Conservation (phyloP, 2,329 filamentous ascomycete species). For the Calonectria fujianensis region DNA sequence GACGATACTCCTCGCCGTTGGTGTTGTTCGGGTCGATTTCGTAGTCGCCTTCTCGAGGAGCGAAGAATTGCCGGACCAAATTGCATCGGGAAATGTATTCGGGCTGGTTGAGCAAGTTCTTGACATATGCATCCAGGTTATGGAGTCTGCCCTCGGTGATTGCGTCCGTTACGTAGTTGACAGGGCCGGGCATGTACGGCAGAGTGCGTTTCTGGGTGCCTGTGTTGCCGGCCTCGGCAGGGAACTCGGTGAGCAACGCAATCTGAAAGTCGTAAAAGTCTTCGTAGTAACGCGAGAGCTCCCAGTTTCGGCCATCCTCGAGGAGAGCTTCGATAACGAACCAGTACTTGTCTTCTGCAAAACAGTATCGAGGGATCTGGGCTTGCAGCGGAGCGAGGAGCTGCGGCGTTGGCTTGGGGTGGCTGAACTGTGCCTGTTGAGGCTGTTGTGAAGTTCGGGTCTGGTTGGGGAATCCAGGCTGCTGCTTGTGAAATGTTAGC, state of each 20-base stretch:
- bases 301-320: slow-evolving; percentile 94
- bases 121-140: slow-evolving; percentile 96
- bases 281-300: slow-evolving; percentile 95
- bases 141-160: slow-evolving; percentile 95
- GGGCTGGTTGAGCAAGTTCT: slow-evolving; percentile 89
- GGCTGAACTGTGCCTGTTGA: slow-evolving; percentile 60
- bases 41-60: slow-evolving; percentile 91
- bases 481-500: slow-evolving; percentile 47
- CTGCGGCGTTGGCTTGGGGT: slow-evolving; percentile 68
- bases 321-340: slow-evolving; percentile 95
- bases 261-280: slow-evolving; percentile 99
- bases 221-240: slow-evolving; percentile 92
- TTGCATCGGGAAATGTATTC: slow-evolving; percentile 89
- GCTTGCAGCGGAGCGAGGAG: slow-evolving; percentile 87
- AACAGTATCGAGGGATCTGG: slow-evolving; percentile 93
- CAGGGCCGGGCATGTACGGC: slow-evolving; percentile 98
- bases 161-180: slow-evolving; percentile 98
- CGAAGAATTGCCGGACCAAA: slow-evolving; percentile 93
- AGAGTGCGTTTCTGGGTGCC: slow-evolving; percentile 86
- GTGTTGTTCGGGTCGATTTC: slow-evolving; percentile 86
- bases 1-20: slow-evolving; percentile 85
- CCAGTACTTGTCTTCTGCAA: slow-evolving; percentile 98
- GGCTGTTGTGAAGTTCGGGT: slow-evolving; percentile 56
- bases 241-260: slow-evolving; percentile 92
- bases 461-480: slow-evolving; percentile 54